These are phyloP conservation scores for Krasilnikovozyma curviuscula DNA, from an alignment of 768 basidiomycete species.

Conservation along the genomic window DNA sequence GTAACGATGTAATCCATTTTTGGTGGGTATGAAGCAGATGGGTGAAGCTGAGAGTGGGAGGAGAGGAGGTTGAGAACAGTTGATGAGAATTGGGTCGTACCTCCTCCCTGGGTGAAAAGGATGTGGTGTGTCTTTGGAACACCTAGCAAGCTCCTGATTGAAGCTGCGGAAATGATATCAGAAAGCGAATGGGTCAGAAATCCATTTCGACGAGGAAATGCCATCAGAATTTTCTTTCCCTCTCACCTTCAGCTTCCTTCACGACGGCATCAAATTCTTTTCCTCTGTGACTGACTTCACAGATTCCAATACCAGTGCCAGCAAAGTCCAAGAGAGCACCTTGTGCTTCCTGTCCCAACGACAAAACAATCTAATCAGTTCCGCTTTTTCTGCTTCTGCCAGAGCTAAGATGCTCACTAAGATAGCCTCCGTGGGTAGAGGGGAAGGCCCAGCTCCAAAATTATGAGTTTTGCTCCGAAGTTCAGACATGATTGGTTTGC, in stretches of 20 bases:
- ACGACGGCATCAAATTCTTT: slow-evolving; percentile 64
- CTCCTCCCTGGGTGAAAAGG: slow-evolving; percentile 89
- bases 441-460: slow-evolving; percentile 87
- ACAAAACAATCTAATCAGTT: background rate
- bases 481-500: slow-evolving; percentile 10
- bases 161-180: slow-evolving; percentile 28
- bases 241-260: slow-evolving; percentile 28
- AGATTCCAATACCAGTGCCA: slow-evolving; percentile 79
- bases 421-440: slow-evolving; percentile 69
- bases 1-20: slow-evolving; percentile 72
- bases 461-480: slow-evolving; percentile 46
- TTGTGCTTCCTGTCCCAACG: slow-evolving; percentile 42
- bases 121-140: slow-evolving; percentile 70
- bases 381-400: background rate
- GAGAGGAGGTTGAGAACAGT: slow-evolving; percentile 81
- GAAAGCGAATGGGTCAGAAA: background rate
- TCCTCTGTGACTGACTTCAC: slow-evolving; percentile 89
- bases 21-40: slow-evolving; percentile 22
- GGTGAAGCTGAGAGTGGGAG: slow-evolving; percentile 55
- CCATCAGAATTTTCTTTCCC: background rate
- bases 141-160: slow-evolving; percentile 53
- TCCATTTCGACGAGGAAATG: background rate
- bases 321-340: slow-evolving; percentile 71
- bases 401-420: slow-evolving; percentile 7
- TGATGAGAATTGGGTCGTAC: slow-evolving; percentile 75